Percentiles rank a stretch among this genome's conserved stretches.
Evolutionary conservation across 805 yeast genomes (phyloP).

Genomic region (Wickerhamomyces kurtzmanii): DNA sequence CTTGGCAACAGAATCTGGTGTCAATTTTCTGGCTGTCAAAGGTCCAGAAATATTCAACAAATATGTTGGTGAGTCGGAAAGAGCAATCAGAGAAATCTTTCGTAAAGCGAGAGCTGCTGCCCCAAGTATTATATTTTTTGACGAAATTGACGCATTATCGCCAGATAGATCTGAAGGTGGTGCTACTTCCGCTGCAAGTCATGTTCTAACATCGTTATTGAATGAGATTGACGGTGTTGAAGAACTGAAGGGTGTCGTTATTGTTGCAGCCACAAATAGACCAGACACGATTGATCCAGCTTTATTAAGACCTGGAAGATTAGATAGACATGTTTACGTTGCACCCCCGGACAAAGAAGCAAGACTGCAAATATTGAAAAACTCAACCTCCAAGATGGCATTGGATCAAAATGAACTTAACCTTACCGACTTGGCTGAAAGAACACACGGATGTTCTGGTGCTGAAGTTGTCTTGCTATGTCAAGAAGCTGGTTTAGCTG

Average conservation of each 20-base stretch:
- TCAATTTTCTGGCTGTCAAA: slow-evolving; percentile 88
- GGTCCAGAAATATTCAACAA: slow-evolving; percentile 96
- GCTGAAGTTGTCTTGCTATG: slow-evolving; percentile 89
- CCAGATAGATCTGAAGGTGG: slow-evolving; percentile 58
- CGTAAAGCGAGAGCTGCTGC: slow-evolving; percentile 91
- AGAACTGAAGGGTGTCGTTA: slow-evolving; percentile 84
- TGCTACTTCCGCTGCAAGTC: slow-evolving; percentile 62
- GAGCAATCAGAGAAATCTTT: slow-evolving; percentile 88
- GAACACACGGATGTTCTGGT: slow-evolving; percentile 91
- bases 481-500: slow-evolving; percentile 94
- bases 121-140: slow-evolving; percentile 91
- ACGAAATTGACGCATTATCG: slow-evolving; percentile 92
- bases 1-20: slow-evolving; percentile 88
- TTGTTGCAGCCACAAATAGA: slow-evolving; percentile 93
- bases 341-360: slow-evolving; percentile 85
- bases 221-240: slow-evolving; percentile 98
- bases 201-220: slow-evolving; percentile 81
- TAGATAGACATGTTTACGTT: slow-evolving; percentile 89
- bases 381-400: slow-evolving; percentile 59
- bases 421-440: slow-evolving; percentile 41
- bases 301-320: slow-evolving; percentile 86
- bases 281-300: slow-evolving; percentile 94
- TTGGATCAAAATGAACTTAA: slow-evolving; percentile 35
- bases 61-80: slow-evolving; percentile 92
- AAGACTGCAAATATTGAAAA: slow-evolving; percentile 64